Evolutionary conservation across 805 yeast species (phyloP), one percentile per base, ranked within the genome.

Genomic region (Ogataea angusta): DNA sequence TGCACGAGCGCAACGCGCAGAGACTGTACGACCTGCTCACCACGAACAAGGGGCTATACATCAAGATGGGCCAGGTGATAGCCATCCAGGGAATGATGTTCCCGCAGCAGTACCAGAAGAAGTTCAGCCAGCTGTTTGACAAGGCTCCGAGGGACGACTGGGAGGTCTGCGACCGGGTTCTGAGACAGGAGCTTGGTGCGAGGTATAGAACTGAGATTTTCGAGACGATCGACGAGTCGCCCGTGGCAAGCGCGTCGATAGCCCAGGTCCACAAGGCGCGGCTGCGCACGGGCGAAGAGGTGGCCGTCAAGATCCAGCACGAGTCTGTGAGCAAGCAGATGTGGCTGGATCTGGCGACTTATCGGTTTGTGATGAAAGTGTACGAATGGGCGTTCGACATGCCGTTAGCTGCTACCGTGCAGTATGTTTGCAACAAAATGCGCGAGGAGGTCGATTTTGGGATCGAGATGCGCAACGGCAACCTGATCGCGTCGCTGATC

Each of bases 51-150:
- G 84, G 85, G 2, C 67, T 85, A 14, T 85, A 82, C 55, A 80
- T 85, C 57, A 85, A 85, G 57, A 60, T 82, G 50, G 95, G 93
- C 17, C 93, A 85, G 67, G 81, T 85, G 37, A 71, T 85, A 33
- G 91, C 93, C 2, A 78, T 84, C 53, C 93, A 85, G 57, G 80
- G 87, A 1, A 63, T 72, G 19, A 67, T 82, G 52, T 75, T 85
- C 48, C 95, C 95, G 2, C 59, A 66, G 25, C 82, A 78, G 15
- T 83, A 67, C 60, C 86, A 79, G 48, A 70, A 66, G 29, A 63
- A 74, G 51, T 80, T 85, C 54, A 65, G 70, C 10, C 60, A 64
- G 42, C 62, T 85, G 35, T 85, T 82, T 52, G 93, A 85, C 55
- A 67, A 70, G 35, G 93, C 91, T 1, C 87, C 89, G 0, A 56